Evolutionary conservation across 768 basidiomycete species (phyloP), one percentile per base, ranked within the genome.

Genomic region (Candolleomyces eurysporus): DNA sequence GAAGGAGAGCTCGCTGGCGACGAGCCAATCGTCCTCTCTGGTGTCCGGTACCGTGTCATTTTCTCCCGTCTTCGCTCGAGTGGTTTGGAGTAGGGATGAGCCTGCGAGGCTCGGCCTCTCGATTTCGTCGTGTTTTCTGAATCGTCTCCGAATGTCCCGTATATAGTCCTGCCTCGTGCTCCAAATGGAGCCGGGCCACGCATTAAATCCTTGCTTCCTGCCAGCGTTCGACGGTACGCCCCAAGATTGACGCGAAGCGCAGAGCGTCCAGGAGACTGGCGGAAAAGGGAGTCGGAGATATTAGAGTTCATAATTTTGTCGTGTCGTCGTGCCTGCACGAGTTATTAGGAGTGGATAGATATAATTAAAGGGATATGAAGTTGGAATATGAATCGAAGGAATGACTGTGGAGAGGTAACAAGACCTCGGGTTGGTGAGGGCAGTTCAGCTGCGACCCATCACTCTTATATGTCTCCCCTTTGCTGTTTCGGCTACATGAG

Each of bases 151-250:
- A 58, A 58, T 7, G 57, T 49, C 19, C 58, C 49, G 39, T 59
- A 59, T 19, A 59, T 59, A 10, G 58, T 59, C 43, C 58, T 59
- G 22, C 58, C 58, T 52, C 16, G 36, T 13, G 40, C 49, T 21
- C 48, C 48, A 52, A 59, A 59, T 9, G 22, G 51, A 1, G 36
- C 36, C 36, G 36, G 36, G 5, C 36, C 36, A 36, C 36, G 36
- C 36, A 36, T 36, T 36, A 36, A 36, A 8, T 36, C 36, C 36
- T 36, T 7, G 36, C 36, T 36, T 7, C 36, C 36, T 36, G 36
- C 36, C 36, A 36, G 36, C 9, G 8, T 36, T 36, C 36, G 36
- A 36, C 36, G 36, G 36, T 36, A 36, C 36, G 36, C 36, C 36
- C 36, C 36, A 36, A 36, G 36, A 36, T 36, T 36, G 36, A 36